These are phyloP conservation scores for Yamadazyma taylorii DNA, from an alignment of 1,139 yeast genomes.

Conservation along the genomic window DNA sequence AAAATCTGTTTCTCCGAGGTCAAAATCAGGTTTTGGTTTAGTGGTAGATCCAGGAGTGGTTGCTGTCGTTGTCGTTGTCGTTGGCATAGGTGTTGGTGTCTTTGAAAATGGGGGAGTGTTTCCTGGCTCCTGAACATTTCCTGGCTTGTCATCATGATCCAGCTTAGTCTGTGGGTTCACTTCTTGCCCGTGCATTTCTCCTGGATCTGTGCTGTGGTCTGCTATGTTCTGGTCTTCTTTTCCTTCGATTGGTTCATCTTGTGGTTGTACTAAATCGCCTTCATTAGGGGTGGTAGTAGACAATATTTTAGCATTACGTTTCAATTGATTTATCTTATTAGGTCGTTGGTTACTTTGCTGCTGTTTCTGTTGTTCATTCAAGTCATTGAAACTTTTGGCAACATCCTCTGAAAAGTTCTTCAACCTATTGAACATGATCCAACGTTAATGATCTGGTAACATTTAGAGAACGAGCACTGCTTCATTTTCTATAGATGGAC, in stretches of 20 bases:
- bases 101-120: too few relatives aligned
- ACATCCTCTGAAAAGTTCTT: constrained; percentile 63
- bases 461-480: too few relatives aligned
- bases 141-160: background rate
- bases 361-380: constrained; percentile 21
- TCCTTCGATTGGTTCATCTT: constrained; percentile 29
- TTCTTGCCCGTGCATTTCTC: too few relatives aligned
- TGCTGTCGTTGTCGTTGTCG: too few relatives aligned
- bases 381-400: constrained; percentile 44
- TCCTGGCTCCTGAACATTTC: too few relatives aligned
- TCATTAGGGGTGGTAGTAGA: constrained; percentile 46
- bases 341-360: constrained; percentile 3
- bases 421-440: constrained; percentile 31
- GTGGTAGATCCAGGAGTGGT: constrained; percentile 4
- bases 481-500: too few relatives aligned
- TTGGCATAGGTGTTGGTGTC: too few relatives aligned
- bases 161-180: too few relatives aligned
- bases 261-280: constrained; percentile 45
- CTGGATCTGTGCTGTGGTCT: too few relatives aligned
- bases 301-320: constrained; percentile 32
- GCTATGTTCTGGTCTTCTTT: too few relatives aligned
- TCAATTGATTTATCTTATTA: constrained; percentile 29
- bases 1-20: constrained; percentile 23
- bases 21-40: constrained; percentile 5
- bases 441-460: too few relatives aligned